These are phyloP conservation scores for Cucumis sativus DNA, from an alignment of 306 rosid species.

Conservation along the genomic window Cucumber_9930_V3 NC_026657.2:38023501-38024000, in stretches of 20 bases:
- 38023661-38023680: slow-evolving; percentile 52
- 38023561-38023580: slow-evolving; percentile 66
- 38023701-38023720: slow-evolving; percentile 14
- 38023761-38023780: slow-evolving; percentile 19
- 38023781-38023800: slow-evolving; percentile 19
- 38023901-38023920: slow-evolving; percentile 30
- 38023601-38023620: slow-evolving; percentile 55
- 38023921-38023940: slow-evolving; percentile 15
- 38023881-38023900: slow-evolving; percentile 25
- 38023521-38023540: not conserved
- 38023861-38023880: slow-evolving; percentile 22
- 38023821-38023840: slow-evolving; percentile 35
- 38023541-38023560: not conserved
- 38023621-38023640: slow-evolving; percentile 69
- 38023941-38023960: slow-evolving; percentile 19
- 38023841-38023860: slow-evolving; percentile 36
- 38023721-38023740: slow-evolving; percentile 23
- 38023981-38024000: slow-evolving; percentile 13
- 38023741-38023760: slow-evolving; percentile 18
- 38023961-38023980: slow-evolving; percentile 21
- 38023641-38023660: slow-evolving; percentile 75
- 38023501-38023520: not conserved
- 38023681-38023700: slow-evolving; percentile 16
- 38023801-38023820: slow-evolving; percentile 35
- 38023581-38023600: slow-evolving; percentile 61